phyloP scores from a whole-genome alignment of 2,329 filamentous ascomycete species.

The Pyrenophora teres region DNA sequence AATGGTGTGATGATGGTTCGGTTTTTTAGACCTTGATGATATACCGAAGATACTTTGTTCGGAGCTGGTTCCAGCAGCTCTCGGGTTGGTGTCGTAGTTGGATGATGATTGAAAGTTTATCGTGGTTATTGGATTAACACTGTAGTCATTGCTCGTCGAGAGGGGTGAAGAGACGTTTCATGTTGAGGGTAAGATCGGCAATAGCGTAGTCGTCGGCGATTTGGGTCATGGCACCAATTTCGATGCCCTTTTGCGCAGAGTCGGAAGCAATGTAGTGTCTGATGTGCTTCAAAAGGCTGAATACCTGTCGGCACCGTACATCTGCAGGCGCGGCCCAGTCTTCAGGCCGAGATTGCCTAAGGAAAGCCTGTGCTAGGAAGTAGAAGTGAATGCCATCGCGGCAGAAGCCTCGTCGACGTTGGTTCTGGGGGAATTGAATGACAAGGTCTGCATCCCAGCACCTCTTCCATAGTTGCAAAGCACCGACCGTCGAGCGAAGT shows the following conservation, averaged over 20 bases:
- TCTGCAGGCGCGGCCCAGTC: conserved; percentile 64
- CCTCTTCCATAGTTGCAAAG: conserved; percentile 73
- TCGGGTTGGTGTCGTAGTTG: conserved; percentile 2
- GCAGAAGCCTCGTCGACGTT: conserved; percentile 69
- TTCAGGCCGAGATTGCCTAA: conserved; percentile 61
- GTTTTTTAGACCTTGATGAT: conserved; percentile 25
- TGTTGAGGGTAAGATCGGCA: conserved; percentile 68
- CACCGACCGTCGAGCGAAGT: conserved; percentile 54
- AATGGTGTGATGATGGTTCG: conserved; percentile 14
- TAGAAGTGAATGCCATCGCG: conserved; percentile 74
- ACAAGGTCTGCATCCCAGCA: conserved; percentile 73
- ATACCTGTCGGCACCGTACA: conserved; percentile 63
- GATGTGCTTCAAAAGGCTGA: conserved; percentile 64
- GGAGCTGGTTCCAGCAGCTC: conserved; percentile 14
- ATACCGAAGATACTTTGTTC: conserved; percentile 26
- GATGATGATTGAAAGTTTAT: not conserved
- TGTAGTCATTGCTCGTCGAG: conserved; percentile 40
- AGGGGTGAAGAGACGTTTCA: conserved; percentile 72
- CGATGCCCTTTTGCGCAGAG: conserved; percentile 67
- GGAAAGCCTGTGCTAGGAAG: conserved; percentile 69
- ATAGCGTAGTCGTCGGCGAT: conserved; percentile 70
- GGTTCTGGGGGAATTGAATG: conserved; percentile 67
- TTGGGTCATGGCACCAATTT: conserved; percentile 69
- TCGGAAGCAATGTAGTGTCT: conserved; percentile 66
- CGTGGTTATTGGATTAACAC: not conserved